Percentiles rank a stretch among this genome's conserved stretches.
Conservation (phyloP, 139 green algal genomes). For the Zygnema cylindricum region DNA sequence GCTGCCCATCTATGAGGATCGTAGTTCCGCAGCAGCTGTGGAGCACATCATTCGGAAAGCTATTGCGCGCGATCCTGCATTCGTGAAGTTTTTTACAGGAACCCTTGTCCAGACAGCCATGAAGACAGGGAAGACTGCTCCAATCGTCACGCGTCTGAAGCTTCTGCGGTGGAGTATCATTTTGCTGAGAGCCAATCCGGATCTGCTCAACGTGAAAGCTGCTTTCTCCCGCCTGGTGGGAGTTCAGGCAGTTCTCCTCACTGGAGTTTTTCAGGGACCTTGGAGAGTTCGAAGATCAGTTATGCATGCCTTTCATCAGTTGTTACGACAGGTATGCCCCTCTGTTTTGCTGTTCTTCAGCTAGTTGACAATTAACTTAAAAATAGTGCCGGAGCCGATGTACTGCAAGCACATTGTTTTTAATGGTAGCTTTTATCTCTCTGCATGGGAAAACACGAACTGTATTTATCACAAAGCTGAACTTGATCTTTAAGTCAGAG, state of each 20-base stretch:
- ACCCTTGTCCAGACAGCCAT: slow-evolving; percentile 26
- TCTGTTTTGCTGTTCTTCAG: neutral
- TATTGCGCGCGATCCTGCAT: slow-evolving; percentile 27
- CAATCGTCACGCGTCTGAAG: slow-evolving; percentile 21
- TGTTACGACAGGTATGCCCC: neutral
- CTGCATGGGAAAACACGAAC: no score
- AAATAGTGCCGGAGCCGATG: no score
- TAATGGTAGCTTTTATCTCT: no score
- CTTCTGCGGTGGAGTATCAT: slow-evolving; percentile 48
- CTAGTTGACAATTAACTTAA: no score
- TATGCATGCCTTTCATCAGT: neutral
- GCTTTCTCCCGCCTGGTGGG: slow-evolving; percentile 40
- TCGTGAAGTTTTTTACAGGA: slow-evolving; percentile 56
- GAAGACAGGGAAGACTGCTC: slow-evolving; percentile 12
- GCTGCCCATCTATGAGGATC: slow-evolving; percentile 40
- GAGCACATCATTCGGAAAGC: slow-evolving; percentile 29
- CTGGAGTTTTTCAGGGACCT: slow-evolving; percentile 23
- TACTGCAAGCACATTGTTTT: no score
- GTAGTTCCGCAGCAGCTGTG: slow-evolving; percentile 37
- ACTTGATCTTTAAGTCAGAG: no score
- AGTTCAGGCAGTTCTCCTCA: slow-evolving; percentile 50
- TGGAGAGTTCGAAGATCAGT: slow-evolving; percentile 4
- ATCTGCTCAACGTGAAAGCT: slow-evolving; percentile 41
- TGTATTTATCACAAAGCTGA: no score
- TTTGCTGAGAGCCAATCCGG: slow-evolving; percentile 17